These are phyloP conservation scores for Laetiporus sulphureus DNA, from an alignment of 1,284 basidiomycete species.

Conservation along the genomic window DNA sequence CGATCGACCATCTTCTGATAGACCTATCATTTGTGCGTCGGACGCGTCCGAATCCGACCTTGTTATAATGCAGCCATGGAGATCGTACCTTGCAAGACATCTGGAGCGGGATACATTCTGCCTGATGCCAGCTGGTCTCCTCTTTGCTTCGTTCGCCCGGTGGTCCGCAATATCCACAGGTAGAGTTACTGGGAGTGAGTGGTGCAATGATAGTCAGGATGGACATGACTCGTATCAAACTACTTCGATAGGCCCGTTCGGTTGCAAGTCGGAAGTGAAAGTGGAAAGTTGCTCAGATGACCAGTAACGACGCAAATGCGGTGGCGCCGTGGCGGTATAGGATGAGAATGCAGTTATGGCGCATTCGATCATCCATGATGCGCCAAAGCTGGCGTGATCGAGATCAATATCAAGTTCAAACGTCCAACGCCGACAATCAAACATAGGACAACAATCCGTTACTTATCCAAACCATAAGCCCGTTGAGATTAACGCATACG, in stretches of 20 bases:
- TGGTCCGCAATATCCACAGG: slow-evolving; percentile 38
- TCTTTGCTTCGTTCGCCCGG: slow-evolving; percentile 29
- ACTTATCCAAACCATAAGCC: too few species aligned
- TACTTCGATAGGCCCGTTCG: too few species aligned
- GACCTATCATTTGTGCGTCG: slow-evolving; percentile 31
- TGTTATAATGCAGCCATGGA: not conserved
- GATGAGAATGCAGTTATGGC: too few species aligned
- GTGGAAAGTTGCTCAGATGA: too few species aligned
- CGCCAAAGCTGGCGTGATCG: not conserved
- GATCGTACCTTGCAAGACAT: slow-evolving; percentile 46
- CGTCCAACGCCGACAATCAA: too few species aligned
- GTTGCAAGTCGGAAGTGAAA: too few species aligned
- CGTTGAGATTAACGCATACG: not conserved
- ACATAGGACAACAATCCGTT: too few species aligned
- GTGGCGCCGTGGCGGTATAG: too few species aligned
- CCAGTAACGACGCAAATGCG: too few species aligned
- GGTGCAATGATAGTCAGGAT: slow-evolving; percentile 18
- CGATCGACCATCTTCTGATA: slow-evolving; percentile 81
- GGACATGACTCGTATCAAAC: too few species aligned
- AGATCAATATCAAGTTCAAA: not conserved
- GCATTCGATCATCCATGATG: too few species aligned
- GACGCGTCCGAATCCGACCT: not conserved
- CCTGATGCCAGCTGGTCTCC: slow-evolving; percentile 29
- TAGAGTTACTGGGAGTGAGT: slow-evolving; percentile 17
- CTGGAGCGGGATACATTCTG: slow-evolving; percentile 29